These are phyloP conservation scores for Kuraishia ogatae DNA, from an alignment of 805 yeast species.

Conservation along the genomic window DNA sequence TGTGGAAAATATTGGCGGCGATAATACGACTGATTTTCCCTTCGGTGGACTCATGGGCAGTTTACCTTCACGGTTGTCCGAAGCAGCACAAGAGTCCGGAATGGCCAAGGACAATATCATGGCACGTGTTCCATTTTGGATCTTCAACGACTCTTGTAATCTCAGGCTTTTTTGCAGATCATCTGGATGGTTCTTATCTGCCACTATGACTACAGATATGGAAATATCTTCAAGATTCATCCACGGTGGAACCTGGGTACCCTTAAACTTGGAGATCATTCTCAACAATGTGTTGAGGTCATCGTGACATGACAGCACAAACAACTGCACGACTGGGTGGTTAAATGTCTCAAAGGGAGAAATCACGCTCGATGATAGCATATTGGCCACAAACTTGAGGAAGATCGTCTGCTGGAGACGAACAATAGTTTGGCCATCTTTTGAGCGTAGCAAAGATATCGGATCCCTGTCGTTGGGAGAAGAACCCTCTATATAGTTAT, in stretches of 20 bases:
- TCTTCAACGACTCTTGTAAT: conserved; percentile 21
- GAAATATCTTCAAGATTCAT: conserved; percentile 57
- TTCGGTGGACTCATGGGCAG: conserved; percentile 1
- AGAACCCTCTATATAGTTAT: conserved; percentile 5
- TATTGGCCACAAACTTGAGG: conserved; percentile 45
- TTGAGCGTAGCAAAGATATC: background rate
- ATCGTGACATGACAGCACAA: conserved; percentile 53
- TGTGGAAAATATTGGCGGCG: conserved; percentile 24
- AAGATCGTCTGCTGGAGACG: conserved; percentile 40
- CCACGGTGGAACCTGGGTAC: conserved; percentile 45
- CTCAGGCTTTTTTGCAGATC: conserved; percentile 30
- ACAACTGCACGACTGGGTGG: conserved; percentile 74
- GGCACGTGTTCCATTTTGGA: conserved; percentile 13
- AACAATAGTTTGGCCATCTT: conserved; percentile 1
- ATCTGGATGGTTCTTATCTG: conserved; percentile 34
- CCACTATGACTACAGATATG: conserved; percentile 41
- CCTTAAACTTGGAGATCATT: conserved; percentile 44
- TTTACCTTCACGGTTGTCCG: background rate
- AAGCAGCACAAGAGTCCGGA: background rate
- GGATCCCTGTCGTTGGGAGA: background rate
- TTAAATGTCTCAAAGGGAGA: conserved; percentile 80
- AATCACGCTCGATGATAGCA: conserved; percentile 49
- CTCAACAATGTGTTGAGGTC: conserved; percentile 48
- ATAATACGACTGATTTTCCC: conserved; percentile 6
- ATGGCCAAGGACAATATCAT: conserved; percentile 10